Conservation (phyloP, 768 basidiomycete genomes). For the Suillus alpinus region DNA sequence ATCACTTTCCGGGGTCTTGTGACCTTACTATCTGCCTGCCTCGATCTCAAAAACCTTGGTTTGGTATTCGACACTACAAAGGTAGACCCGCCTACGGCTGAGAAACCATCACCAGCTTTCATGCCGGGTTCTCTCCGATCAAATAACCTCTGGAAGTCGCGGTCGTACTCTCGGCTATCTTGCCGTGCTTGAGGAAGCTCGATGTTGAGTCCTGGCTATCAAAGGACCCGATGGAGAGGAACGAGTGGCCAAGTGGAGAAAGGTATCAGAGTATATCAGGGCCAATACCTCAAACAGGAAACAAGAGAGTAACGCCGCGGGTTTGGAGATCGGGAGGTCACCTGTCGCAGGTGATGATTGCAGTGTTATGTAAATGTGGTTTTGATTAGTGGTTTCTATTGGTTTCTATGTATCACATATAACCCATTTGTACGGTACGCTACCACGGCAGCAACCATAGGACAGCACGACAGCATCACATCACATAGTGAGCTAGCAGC, state of each 20-base stretch:
- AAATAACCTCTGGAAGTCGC: not conserved
- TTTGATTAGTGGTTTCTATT: not conserved
- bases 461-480: too few species aligned
- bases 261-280: not conserved
- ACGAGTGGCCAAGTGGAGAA: not conserved
- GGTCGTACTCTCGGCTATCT: too few species aligned
- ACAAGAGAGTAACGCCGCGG: not conserved
- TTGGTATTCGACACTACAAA: too few species aligned
- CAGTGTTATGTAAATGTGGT: not conserved
- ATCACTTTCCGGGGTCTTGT: too few species aligned
- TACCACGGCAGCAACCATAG: too few species aligned
- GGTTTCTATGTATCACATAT: not conserved
- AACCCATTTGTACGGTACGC: too few species aligned
- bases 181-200: not conserved
- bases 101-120: not conserved
- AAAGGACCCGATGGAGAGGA: not conserved
- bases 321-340: not conserved
- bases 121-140: not conserved
- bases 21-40: too few species aligned
- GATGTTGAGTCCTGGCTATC: not conserved
- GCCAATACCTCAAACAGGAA: not conserved
- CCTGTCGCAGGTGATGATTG: not conserved
- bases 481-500: too few species aligned
- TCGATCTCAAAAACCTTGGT: too few species aligned
- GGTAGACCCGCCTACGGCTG: not conserved